Evolutionary conservation across 495 filamentous ascomycete genomes (phyloP), one percentile per base, ranked within the genome.

Genomic region (Penicillium canescens): DNA sequence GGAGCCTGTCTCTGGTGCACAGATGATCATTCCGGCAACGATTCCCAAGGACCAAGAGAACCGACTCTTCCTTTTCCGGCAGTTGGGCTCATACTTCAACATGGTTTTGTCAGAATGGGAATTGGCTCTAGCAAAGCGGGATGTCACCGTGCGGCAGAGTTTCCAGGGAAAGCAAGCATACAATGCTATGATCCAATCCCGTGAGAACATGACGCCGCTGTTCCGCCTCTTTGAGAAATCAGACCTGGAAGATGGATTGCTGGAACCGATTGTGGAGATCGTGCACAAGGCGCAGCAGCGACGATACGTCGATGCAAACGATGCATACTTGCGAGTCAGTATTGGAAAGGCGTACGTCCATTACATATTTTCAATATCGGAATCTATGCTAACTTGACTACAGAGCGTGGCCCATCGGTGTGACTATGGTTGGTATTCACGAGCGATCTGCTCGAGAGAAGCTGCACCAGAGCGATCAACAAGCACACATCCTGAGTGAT

Each of bases 371-470:
- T 16, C 16, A 4, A 26, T 55, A 42, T 40, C 35, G 35, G 3
- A 37, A 6, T 3, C 18, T 28, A 44, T 54, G 16, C 67, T 70
- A 53, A 71, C 45, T 4, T 13, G 4, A 3, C 12, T 48, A 23
- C 51, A 83, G 81, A 56, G 94, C 94, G 20, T 98, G 94, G 94
- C 94, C 94, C 24, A 98, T 98, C 67, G 94, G 94, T 73, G 94
- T 98, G 26, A 98, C 94, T 61, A 97, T 98, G 94, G 94, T 98
- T 57, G 94, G 94, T 78, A 98, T 98, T 64, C 94, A 98, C 82
- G 94, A 98, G 75, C 85, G 94, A 55, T 91, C 86, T 41, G 93
- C 94, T 6, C 82, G 94, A 35, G 94, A 98, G 73, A 98, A 98
- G 74, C 77, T 98, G 42, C 92, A 98, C 65, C 83, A 92, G 69